phyloP scores from a whole-genome alignment of 1,284 basidiomycete genomes.

The Neotropicomus parvogracilis region DNA sequence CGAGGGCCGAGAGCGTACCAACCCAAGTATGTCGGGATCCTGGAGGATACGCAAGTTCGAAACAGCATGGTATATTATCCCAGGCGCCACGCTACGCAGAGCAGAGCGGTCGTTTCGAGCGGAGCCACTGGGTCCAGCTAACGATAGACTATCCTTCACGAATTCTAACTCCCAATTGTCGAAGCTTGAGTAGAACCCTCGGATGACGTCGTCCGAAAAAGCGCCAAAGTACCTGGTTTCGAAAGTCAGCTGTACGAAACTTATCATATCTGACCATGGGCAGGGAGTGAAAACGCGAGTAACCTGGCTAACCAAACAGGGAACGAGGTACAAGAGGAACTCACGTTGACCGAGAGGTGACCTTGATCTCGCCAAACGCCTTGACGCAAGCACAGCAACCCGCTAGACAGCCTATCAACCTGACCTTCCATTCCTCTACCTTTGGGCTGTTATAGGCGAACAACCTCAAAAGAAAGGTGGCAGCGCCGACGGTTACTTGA shows the following conservation, averaged over 20 bases:
- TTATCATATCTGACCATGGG: slow-evolving; percentile 3
- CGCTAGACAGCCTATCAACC: slow-evolving; percentile 52
- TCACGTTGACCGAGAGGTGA: slow-evolving; percentile 62
- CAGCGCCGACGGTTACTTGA: slow-evolving; percentile 52
- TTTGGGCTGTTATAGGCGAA: slow-evolving; percentile 68
- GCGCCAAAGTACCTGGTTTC: slow-evolving; percentile 61
- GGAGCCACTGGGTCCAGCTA: slow-evolving; percentile 32
- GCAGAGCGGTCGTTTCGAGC: slow-evolving; percentile 11
- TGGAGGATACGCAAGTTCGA: slow-evolving; percentile 61
- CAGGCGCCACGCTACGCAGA: slow-evolving; percentile 40
- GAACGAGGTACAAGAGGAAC: slow-evolving; percentile 31
- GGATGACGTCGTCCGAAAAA: slow-evolving; percentile 47
- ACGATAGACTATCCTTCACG: slow-evolving; percentile 45
- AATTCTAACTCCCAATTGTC: slow-evolving; percentile 62
- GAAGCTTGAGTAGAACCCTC: slow-evolving; percentile 62
- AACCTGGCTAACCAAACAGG: slow-evolving; percentile 3
- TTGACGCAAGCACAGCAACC: slow-evolving; percentile 68
- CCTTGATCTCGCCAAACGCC: slow-evolving; percentile 61
- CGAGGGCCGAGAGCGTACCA: slow-evolving; percentile 43
- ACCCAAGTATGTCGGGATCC: slow-evolving; percentile 45
- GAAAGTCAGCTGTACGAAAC: slow-evolving; percentile 19
- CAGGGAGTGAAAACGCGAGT: slow-evolving; percentile 10
- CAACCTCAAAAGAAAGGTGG: slow-evolving; percentile 75
- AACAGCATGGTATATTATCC: slow-evolving; percentile 63
- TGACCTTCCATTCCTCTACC: slow-evolving; percentile 61